Conservation (phyloP, 192 early-diverging fungal genomes). For the Radiomyces spectabilis region DNA sequence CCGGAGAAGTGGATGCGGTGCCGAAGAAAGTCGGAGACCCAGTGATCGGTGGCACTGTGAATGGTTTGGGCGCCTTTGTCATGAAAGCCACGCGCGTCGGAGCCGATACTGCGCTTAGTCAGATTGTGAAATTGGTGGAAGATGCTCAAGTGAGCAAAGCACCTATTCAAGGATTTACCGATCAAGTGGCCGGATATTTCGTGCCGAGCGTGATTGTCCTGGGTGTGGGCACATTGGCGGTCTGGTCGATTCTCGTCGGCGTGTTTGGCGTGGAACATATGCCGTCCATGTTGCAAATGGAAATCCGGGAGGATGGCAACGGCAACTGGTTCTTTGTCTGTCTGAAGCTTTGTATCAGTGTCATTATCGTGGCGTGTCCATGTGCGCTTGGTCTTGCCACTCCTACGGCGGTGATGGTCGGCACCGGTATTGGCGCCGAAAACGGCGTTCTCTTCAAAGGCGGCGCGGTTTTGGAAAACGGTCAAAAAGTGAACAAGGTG, state of each 20-base stretch:
- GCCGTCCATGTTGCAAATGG: conserved; percentile 25
- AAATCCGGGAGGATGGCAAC: conserved; percentile 37
- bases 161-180: conserved; percentile 91
- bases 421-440: conserved; percentile 92
- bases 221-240: conserved; percentile 61
- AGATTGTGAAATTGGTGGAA: conserved; percentile 90
- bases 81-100: conserved; percentile 85
- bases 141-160: conserved; percentile 92
- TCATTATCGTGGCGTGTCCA: conserved; percentile 95
- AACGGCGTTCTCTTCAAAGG: conserved; percentile 96
- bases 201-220: conserved; percentile 79
- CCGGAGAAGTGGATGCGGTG: conserved; percentile 85
- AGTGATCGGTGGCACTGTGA: conserved; percentile 93
- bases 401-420: conserved; percentile 99
- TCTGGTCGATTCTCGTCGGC: conserved; percentile 54
- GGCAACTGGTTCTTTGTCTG: conserved; percentile 70
- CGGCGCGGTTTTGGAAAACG: conserved; percentile 76
- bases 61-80: conserved; percentile 78
- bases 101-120: conserved; percentile 80
- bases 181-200: conserved; percentile 85
- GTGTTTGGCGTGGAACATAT: conserved; percentile 21
- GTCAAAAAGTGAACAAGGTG: conserved; percentile 73
- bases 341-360: conserved; percentile 86
- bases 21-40: conserved; percentile 50
- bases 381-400: conserved; percentile 95